These are phyloP conservation scores for Erodium chrysanthum DNA, from an alignment of 441 rosid species.

Conservation along the genomic window DNA sequence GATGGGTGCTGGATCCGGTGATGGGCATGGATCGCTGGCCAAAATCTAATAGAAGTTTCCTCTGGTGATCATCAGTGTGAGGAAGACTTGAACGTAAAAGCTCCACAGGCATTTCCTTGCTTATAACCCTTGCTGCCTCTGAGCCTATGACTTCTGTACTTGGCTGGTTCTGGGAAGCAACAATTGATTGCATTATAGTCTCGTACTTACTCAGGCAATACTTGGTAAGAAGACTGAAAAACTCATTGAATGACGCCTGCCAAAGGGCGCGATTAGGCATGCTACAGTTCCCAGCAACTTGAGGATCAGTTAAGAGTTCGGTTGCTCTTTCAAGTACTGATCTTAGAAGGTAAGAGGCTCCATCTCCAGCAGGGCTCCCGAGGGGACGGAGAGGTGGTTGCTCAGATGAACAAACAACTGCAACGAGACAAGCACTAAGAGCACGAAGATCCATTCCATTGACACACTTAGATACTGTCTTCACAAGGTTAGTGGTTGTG, in stretches of 20 bases:
- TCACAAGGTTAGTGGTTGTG: background rate
- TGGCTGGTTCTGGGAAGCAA: background rate
- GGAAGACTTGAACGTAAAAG: slow-evolving; percentile 1
- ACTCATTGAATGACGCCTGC: background rate
- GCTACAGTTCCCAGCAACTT: background rate
- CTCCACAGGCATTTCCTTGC: slow-evolving; percentile 3
- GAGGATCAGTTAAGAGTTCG: background rate
- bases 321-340: slow-evolving; percentile 2
- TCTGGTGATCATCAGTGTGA: background rate
- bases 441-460: background rate
- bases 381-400: background rate
- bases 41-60: slow-evolving; percentile 1
- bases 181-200: background rate
- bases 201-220: background rate
- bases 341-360: background rate
- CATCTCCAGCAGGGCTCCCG: background rate
- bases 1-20: slow-evolving; percentile 32
- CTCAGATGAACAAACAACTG: background rate
- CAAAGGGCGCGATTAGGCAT: background rate
- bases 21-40: background rate
- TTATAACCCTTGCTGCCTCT: background rate
- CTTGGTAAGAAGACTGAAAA: background rate
- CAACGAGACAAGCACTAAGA: background rate
- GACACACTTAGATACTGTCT: background rate
- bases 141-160: background rate